phyloP scores from a whole-genome alignment of 1,284 basidiomycete species.

The Apiotrichum akiyoshidainum region DNA sequence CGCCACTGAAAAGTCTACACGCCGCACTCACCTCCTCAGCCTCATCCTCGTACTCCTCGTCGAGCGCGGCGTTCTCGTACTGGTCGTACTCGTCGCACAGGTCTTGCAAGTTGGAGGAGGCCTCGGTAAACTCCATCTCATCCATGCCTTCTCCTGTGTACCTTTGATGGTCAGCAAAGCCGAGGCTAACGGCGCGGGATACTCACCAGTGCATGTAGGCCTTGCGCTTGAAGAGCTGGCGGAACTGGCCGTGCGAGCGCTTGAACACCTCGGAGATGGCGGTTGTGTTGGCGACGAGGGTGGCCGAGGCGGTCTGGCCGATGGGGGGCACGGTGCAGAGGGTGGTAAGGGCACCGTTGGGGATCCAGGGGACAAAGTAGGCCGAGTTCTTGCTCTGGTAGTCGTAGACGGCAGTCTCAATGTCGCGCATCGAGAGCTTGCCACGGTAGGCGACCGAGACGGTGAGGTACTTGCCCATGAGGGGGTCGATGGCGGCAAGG shows the following conservation, averaged over 20 bases:
- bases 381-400: constrained; percentile 47
- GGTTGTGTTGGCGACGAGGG: constrained; percentile 78
- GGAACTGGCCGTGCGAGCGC: constrained; percentile 73
- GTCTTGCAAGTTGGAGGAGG: constrained; percentile 44
- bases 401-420: constrained; percentile 42
- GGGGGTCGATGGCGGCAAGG: constrained; percentile 41
- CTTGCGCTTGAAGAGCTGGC: constrained; percentile 77
- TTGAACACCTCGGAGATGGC: constrained; percentile 80
- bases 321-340: constrained; percentile 78
- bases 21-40: constrained; percentile 12
- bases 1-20: too few species aligned
- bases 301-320: constrained; percentile 71
- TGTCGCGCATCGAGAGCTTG: constrained; percentile 44
- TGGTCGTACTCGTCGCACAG: constrained; percentile 47
- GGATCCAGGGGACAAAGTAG: constrained; percentile 46
- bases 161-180: too few species aligned
- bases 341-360: constrained; percentile 50
- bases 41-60: constrained; percentile 34
- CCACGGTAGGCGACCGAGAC: constrained; percentile 46
- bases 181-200: too few species aligned
- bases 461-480: constrained; percentile 47
- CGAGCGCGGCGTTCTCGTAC: constrained; percentile 28
- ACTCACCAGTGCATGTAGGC: constrained; percentile 83
- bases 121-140: constrained; percentile 78
- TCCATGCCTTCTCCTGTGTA: constrained; percentile 83